These are phyloP conservation scores for Stenocarpella maydis DNA, from an alignment of 2,329 filamentous ascomycete genomes.

Conservation along the genomic window DNA sequence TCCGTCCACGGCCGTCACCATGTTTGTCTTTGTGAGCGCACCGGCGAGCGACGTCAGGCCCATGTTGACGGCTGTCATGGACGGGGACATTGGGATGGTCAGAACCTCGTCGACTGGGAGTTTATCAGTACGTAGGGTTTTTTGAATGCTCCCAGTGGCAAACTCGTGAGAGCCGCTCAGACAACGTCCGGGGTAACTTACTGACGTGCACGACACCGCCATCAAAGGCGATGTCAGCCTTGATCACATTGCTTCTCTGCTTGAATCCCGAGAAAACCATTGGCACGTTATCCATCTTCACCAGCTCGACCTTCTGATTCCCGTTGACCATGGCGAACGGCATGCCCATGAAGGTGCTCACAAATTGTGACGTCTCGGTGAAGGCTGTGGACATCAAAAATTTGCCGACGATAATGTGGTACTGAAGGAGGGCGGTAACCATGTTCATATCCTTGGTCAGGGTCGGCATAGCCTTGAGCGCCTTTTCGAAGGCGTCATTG, in stretches of 20 bases:
- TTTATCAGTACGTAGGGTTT: neutral
- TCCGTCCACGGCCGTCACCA: conserved; percentile 37
- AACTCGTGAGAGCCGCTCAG: no score
- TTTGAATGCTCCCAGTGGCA: neutral
- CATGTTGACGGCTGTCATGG: conserved; percentile 43
- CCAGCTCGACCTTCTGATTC: conserved; percentile 42
- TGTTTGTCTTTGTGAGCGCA: conserved; percentile 43
- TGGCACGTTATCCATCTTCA: conserved; percentile 15
- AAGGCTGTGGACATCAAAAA: conserved; percentile 34
- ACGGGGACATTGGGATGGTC: conserved; percentile 46
- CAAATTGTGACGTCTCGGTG: conserved; percentile 43
- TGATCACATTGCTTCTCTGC: conserved; percentile 43
- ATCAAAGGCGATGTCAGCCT: conserved; percentile 43
- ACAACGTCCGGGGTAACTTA: neutral
- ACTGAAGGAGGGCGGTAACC: conserved; percentile 9
- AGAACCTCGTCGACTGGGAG: conserved; percentile 46
- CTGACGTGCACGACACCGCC: conserved; percentile 49
- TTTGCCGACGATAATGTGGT: conserved; percentile 43
- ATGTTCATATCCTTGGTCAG: conserved; percentile 39
- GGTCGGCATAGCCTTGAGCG: conserved; percentile 43
- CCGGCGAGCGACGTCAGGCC: conserved; percentile 48
- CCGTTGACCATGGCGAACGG: conserved; percentile 41
- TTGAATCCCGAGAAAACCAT: conserved; percentile 32
- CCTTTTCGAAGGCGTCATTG: conserved; percentile 47
- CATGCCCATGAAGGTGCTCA: conserved; percentile 45